Evolutionary conservation across 805 yeast genomes (phyloP), one percentile per base, ranked within the genome.

Genomic region (Candida boleticola): DNA sequence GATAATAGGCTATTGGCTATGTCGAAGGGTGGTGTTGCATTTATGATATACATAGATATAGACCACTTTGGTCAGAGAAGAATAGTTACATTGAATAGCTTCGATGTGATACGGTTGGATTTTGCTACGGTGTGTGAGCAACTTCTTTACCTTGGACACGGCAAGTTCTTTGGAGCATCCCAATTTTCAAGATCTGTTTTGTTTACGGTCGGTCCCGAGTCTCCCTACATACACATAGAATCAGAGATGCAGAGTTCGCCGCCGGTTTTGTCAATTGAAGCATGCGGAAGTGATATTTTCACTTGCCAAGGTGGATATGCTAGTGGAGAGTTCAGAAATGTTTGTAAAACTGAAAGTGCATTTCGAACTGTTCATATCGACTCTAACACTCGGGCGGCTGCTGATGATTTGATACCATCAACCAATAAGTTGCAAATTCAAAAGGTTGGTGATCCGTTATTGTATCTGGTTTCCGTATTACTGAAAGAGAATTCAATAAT

Each of bases 251-350:
- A 54, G 0, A 53, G 63, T 14, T 52, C 68, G 2, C 65, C 71
- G 6, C 71, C 73, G 2, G 42, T 68, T 5, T 41, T 67, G 16
- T 60, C 57, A 36, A 34, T 66, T 10, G 50, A 50, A 19, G 34
- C 48, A 2, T 22, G 17, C n/a, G 11, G 33, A 16, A 39, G 36
- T 1, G 34, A 40, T 3, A 13, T 64, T 3, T 43, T 58, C 16
- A 40, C 58, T 11, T 58, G 66, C 32, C 67, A 61, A 39, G 71
- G 72, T 11, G 70, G 70, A 1, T 58, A 61, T 43, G 55, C 63
- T 20, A 55, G 62, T 36, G 68, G 70, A 1, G 70, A 67, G 37
- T 44, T 60, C 29, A 42, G 48, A 37, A 50, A 44, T 27, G 16
- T 35, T n/a, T 16, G 29, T 30, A 30, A 41, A 20, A 19, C 11